Conservation (phyloP, 2,329 filamentous ascomycete species). For the Penicillium sp. region DNA sequence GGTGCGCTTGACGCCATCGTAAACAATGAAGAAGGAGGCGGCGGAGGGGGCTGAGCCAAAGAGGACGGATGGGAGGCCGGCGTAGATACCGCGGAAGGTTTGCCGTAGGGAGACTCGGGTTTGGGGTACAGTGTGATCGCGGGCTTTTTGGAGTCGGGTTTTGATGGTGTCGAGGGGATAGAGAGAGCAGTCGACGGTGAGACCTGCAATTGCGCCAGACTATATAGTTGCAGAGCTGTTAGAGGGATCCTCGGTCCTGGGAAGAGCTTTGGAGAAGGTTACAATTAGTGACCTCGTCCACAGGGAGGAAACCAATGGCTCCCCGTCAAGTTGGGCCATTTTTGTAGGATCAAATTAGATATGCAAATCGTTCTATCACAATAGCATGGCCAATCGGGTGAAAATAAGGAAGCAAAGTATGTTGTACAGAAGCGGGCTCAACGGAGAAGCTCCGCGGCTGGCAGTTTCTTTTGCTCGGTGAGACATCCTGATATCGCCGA, state of each 20-base stretch:
- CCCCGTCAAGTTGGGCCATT: conserved; percentile 31
- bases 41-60: conserved; percentile 91
- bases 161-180: conserved; percentile 99
- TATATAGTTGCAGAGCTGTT: conserved; percentile 32
- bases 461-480: conserved; percentile 25
- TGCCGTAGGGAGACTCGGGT: conserved; percentile 72
- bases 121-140: conserved; percentile 57
- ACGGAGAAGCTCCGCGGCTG: conserved; percentile 17
- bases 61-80: conserved; percentile 82
- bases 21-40: conserved; percentile 95
- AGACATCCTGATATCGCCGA: conserved; percentile 25
- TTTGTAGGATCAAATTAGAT: conserved; percentile 1
- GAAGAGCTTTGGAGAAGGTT: conserved; percentile 8
- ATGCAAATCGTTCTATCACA: conserved; percentile 6
- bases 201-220: conserved; percentile 88
- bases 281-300: conserved; percentile 46
- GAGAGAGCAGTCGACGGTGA: conserved; percentile 93
- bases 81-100: conserved; percentile 89
- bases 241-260: background rate
- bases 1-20: conserved; percentile 69
- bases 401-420: background rate
- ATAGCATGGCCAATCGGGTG: conserved; percentile 10
- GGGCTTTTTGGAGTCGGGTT: conserved; percentile 75
- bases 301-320: conserved; percentile 40
- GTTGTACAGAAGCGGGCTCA: background rate